Percentiles rank a stretch among this genome's conserved stretches.
These are phyloP conservation scores for Macadamia integrifolia DNA, from an alignment of 164 flowering plant genomes.

Conservation along the genomic window DNA sequence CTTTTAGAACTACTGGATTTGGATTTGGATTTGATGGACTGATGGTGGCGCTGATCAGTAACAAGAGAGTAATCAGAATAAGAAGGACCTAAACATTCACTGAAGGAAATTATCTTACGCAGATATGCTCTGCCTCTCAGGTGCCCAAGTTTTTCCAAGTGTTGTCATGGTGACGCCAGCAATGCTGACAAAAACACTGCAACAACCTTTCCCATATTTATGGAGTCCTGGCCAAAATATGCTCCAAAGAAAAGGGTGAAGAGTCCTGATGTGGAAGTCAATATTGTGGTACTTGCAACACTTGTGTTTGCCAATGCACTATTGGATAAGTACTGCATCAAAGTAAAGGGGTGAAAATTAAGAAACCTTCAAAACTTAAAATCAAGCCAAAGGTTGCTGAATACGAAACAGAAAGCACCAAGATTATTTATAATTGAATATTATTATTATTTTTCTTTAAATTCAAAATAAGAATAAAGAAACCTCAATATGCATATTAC, in stretches of 20 bases:
- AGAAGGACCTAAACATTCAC: too few relatives aligned
- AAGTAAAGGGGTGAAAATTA: not conserved
- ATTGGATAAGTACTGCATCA: conserved; percentile 49
- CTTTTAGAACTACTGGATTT: too few relatives aligned
- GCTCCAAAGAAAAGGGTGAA: conserved; percentile 63
- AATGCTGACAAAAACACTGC: conserved; percentile 54
- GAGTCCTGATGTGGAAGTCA: conserved; percentile 58
- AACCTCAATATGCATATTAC: too few relatives aligned
- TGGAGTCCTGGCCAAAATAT: conserved; percentile 46
- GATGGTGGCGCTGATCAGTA: not conserved
- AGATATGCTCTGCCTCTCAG: conserved; percentile 29
- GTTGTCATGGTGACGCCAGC: conserved; percentile 69
- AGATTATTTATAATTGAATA: not conserved
- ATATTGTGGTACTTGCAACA: conserved; percentile 60
- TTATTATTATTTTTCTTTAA: too few relatives aligned
- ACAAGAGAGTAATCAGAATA: not conserved
- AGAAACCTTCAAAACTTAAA: not conserved
- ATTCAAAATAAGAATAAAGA: too few relatives aligned
- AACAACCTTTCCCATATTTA: conserved; percentile 35
- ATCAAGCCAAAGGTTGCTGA: not conserved
- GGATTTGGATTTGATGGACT: too few relatives aligned
- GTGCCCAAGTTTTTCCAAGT: conserved; percentile 50
- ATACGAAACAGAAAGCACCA: too few relatives aligned
- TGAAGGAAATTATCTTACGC: conserved; percentile 26
- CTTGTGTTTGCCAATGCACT: conserved; percentile 58